phyloP scores from a whole-genome alignment of 2,329 filamentous ascomycete genomes.

The Neopestalotiopsis sp. region DNA sequence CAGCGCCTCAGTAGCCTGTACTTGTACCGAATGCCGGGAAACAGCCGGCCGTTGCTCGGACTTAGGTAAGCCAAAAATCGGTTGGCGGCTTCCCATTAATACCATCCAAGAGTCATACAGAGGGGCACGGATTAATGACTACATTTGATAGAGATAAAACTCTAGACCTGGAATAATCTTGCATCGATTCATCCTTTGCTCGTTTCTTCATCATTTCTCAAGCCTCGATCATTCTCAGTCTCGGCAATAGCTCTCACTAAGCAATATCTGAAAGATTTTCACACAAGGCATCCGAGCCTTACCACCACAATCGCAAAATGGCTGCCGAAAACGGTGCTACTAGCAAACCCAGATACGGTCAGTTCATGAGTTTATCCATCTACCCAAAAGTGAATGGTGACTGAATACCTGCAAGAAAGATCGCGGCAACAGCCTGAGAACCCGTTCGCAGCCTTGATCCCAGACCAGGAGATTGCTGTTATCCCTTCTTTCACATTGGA shows the following conservation, averaged over 20 bases:
- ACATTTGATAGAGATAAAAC: neutral
- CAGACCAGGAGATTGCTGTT: conserved; percentile 84
- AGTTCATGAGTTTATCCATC: conserved; percentile 28
- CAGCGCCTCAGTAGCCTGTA: conserved; percentile 17
- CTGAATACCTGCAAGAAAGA: conserved; percentile 73
- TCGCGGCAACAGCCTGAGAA: conserved; percentile 81
- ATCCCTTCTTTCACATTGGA: conserved; percentile 92
- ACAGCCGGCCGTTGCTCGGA: conserved; percentile 22
- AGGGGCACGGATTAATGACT: neutral
- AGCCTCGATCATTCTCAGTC: neutral
- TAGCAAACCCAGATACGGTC: conserved; percentile 37
- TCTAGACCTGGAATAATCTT: neutral
- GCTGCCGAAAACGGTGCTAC: conserved; percentile 23
- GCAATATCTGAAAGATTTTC: neutral
- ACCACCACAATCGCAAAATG: conserved; percentile 27
- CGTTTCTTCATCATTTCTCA: neutral
- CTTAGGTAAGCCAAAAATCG: conserved; percentile 28
- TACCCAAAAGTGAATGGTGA: conserved; percentile 44
- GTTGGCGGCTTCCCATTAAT: neutral
- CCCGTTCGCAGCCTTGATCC: conserved; percentile 84
- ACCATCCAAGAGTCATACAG: conserved; percentile 9
- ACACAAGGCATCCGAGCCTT: neutral
- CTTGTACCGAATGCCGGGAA: conserved; percentile 18
- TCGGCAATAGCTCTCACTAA: neutral
- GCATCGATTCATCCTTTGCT: neutral